Percentiles rank a stretch among this genome's conserved stretches.
Conservation (phyloP, 2,329 filamentous ascomycete species). For the Aspergillus sojae region DNA sequence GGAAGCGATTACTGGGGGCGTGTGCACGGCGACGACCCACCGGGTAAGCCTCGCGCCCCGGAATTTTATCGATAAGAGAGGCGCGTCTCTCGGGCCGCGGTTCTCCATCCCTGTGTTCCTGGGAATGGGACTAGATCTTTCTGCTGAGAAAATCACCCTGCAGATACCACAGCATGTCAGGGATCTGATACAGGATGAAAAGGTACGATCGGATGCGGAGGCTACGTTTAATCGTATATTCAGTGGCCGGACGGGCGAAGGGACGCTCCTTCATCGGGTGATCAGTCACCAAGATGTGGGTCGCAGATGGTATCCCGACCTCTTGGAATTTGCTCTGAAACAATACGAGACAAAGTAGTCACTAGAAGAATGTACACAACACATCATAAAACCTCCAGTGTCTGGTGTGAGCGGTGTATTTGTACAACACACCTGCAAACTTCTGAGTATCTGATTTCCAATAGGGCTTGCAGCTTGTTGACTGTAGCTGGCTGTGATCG, state of each 20-base stretch:
- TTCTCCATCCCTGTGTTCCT: constrained; percentile 42
- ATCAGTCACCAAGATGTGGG: constrained; percentile 43
- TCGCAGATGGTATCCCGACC: constrained; percentile 39
- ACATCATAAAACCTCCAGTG: neutral
- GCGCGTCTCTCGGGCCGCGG: constrained; percentile 31
- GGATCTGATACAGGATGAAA: constrained; percentile 33
- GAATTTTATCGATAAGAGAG: constrained; percentile 30
- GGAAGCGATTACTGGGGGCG: constrained; percentile 38
- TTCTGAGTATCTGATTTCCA: neutral
- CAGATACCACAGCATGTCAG: constrained; percentile 34
- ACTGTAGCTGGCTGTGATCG: neutral
- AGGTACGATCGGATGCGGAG: constrained; percentile 40
- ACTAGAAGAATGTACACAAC: neutral
- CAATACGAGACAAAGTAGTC: constrained; percentile 20
- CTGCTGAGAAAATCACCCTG: constrained; percentile 31
- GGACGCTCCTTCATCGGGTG: constrained; percentile 38
- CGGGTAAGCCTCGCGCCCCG: constrained; percentile 33
- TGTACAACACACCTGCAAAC: neutral
- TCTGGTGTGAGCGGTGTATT: neutral
- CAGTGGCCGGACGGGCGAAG: constrained; percentile 34
- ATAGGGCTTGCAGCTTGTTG: neutral
- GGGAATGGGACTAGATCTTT: constrained; percentile 38
- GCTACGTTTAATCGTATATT: constrained; percentile 40
- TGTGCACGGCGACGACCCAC: constrained; percentile 41
- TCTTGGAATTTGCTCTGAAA: constrained; percentile 33